phyloP scores from a whole-genome alignment of 345 rosid species.

The Boechera stricta region DNA sequence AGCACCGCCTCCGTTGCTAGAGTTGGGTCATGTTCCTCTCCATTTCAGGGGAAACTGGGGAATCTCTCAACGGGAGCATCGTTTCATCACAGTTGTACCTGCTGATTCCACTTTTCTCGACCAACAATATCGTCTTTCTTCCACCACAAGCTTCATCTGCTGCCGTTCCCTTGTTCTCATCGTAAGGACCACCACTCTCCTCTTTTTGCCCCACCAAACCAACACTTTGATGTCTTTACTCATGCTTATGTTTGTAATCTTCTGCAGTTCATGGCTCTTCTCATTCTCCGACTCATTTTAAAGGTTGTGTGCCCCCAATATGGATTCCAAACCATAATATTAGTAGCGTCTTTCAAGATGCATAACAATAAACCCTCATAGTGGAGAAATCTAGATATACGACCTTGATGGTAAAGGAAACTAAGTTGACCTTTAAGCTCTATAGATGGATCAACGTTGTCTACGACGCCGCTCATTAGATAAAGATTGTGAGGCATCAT shows the following conservation, averaged over 20 bases:
- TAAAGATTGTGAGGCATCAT: too few relatives aligned
- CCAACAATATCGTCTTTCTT: conserved; percentile 59
- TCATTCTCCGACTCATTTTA: conserved; percentile 57
- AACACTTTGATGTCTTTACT: conserved; percentile 20
- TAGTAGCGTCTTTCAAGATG: too few relatives aligned
- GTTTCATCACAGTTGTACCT: conserved; percentile 72
- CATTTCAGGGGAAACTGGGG: conserved; percentile 93
- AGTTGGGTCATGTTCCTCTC: conserved; percentile 72
- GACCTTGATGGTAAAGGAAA: too few relatives aligned
- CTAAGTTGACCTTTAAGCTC: too few relatives aligned
- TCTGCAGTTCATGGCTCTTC: conserved; percentile 81
- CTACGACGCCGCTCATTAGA: too few relatives aligned
- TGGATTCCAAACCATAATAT: too few relatives aligned
- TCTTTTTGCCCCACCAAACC: not conserved
- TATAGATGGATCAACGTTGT: too few relatives aligned
- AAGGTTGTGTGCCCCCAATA: too few relatives aligned
- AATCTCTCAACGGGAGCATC: conserved; percentile 63
- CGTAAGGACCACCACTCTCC: conserved; percentile 48
- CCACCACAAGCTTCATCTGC: conserved; percentile 60
- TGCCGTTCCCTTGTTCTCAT: conserved; percentile 67
- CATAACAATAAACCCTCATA: too few relatives aligned
- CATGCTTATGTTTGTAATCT: conserved; percentile 6
- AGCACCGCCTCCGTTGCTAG: conserved; percentile 80
- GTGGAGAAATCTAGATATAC: too few relatives aligned
- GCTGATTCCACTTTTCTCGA: conserved; percentile 55